phyloP scores from a whole-genome alignment of 139 green algal species.

The Mesotaenium endlicherianum region DNA sequence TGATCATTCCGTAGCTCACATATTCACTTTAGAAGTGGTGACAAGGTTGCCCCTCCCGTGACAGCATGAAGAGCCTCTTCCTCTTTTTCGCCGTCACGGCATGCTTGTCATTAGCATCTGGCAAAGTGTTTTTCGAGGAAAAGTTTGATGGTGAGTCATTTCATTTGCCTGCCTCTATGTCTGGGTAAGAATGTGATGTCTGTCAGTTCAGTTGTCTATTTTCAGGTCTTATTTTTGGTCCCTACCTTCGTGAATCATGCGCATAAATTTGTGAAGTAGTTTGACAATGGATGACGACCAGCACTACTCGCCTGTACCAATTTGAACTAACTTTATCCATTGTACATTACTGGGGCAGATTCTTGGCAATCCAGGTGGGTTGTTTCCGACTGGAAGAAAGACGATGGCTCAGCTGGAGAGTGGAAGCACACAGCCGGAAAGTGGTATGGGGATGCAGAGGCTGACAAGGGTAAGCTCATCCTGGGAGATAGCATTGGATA shows the following conservation, averaged over 20 bases:
- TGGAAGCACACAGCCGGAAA: slow-evolving; percentile 72
- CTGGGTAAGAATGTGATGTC: too few relatives aligned
- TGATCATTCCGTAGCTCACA: too few relatives aligned
- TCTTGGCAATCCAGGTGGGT: slow-evolving; percentile 72
- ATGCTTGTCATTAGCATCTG: not conserved
- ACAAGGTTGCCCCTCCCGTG: too few relatives aligned
- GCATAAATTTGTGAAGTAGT: not conserved
- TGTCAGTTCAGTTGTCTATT: too few relatives aligned
- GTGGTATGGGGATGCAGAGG: slow-evolving; percentile 63
- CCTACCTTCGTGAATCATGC: not conserved
- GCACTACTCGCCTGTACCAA: too few relatives aligned
- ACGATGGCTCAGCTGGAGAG: slow-evolving; percentile 66
- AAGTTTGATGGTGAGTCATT: slow-evolving; percentile 62
- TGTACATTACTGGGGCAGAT: slow-evolving; percentile 56
- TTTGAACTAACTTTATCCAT: too few relatives aligned
- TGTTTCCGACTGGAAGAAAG: slow-evolving; percentile 70
- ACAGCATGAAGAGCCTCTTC: not conserved
- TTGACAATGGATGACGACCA: not conserved
- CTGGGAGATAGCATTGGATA: not conserved
- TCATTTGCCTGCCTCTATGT: not conserved
- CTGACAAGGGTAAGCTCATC: slow-evolving; percentile 61
- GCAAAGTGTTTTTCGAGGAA: slow-evolving; percentile 69
- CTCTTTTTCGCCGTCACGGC: not conserved
- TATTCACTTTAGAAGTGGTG: too few relatives aligned
- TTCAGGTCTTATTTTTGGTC: not conserved